Percentiles rank a stretch among this genome's conserved stretches.
These are phyloP conservation scores for Termitomyces heimii DNA, from an alignment of 768 basidiomycete genomes.

Conservation along the genomic window DNA sequence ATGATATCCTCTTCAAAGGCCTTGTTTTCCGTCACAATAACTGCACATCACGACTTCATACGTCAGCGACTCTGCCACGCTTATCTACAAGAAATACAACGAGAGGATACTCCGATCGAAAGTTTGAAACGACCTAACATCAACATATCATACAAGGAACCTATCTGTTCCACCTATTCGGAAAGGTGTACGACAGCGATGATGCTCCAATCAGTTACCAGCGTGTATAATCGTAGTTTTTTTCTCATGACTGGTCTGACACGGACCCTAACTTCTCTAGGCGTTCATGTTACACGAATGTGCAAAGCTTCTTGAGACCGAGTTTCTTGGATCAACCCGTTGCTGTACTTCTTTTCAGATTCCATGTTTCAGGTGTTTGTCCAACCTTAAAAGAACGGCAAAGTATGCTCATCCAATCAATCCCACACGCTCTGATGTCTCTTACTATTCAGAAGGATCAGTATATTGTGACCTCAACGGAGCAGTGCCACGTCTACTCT, in stretches of 20 bases:
- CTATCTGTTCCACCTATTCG: too few relatives aligned
- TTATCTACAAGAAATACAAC: background rate
- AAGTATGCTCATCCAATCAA: background rate
- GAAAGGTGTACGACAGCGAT: background rate
- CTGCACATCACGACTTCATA: background rate
- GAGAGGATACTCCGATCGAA: background rate
- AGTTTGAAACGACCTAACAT: too few relatives aligned
- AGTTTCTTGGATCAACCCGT: background rate
- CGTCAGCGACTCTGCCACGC: too few relatives aligned
- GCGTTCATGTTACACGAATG: background rate
- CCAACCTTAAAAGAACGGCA: background rate
- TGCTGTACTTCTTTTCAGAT: background rate
- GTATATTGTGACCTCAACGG: conserved; percentile 1
- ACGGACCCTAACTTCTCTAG: background rate
- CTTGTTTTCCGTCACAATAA: background rate
- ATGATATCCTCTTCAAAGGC: background rate
- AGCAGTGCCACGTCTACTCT: conserved; percentile 7
- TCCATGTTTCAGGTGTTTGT: background rate
- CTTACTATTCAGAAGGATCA: conserved; percentile 14
- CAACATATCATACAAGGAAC: too few relatives aligned
- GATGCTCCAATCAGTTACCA: background rate
- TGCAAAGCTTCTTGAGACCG: background rate
- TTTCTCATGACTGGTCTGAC: background rate
- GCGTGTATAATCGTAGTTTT: background rate
- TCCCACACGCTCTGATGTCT: conserved; percentile 4